Evolutionary conservation across 1,284 basidiomycete genomes (phyloP).

Genomic region (Farysia itapuensis): DNA sequence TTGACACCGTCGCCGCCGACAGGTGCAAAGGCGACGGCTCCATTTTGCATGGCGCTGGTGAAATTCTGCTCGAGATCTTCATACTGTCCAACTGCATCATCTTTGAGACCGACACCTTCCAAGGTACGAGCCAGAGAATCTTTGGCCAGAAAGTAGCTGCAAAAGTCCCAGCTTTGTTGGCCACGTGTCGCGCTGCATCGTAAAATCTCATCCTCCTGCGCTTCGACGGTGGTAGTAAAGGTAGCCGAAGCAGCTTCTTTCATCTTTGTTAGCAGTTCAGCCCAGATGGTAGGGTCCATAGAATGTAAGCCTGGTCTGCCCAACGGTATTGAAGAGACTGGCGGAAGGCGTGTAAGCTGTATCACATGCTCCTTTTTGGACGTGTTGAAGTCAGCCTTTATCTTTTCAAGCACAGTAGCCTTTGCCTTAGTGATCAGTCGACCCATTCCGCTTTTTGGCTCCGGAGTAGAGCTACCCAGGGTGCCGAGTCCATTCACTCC

Average conservation of each 20-base stretch:
- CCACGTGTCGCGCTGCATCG: conserved; percentile 16
- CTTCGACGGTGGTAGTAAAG: conserved; percentile 73
- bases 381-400: conserved; percentile 86
- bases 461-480: conserved; percentile 70
- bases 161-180: conserved; percentile 45
- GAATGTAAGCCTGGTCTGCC: conserved; percentile 73
- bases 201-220: conserved; percentile 41
- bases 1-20: conserved; percentile 57
- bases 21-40: conserved; percentile 41
- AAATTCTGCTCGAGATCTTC: conserved; percentile 88
- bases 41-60: conserved; percentile 35
- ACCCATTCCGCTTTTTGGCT: conserved; percentile 36
- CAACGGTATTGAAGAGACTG: conserved; percentile 59
- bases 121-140: conserved; percentile 91
- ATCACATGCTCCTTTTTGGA: conserved; percentile 72
- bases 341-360: conserved; percentile 21
- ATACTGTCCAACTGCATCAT: conserved; percentile 86
- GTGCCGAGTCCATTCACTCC: conserved; percentile 65
- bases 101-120: conserved; percentile 82
- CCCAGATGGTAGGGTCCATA: conserved; percentile 78
- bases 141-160: conserved; percentile 74
- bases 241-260: conserved; percentile 83
- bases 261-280: conserved; percentile 81
- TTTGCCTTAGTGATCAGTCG: conserved; percentile 73
- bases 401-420: conserved; percentile 82